Conservation (phyloP, 306 rosid genomes). For the Malus orientalis region DNA sequence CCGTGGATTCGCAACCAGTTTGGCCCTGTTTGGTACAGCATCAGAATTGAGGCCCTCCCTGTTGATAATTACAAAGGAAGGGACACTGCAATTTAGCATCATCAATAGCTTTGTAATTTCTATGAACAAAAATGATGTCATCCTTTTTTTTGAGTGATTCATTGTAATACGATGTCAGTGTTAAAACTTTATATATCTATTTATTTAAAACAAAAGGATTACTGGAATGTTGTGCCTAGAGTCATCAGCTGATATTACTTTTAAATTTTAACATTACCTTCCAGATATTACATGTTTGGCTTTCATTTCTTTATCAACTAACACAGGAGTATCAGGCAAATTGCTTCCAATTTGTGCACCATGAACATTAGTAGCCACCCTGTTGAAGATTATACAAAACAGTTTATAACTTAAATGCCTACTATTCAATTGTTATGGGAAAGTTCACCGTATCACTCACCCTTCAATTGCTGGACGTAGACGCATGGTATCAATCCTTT, state of each 20-base stretch:
- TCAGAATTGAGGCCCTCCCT: constrained; percentile 40
- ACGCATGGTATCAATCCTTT: constrained; percentile 23
- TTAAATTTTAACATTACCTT: constrained; percentile 25
- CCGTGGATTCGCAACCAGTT: constrained; percentile 21
- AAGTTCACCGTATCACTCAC: constrained; percentile 35
- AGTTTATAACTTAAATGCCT: constrained; percentile 16
- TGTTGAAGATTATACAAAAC: constrained; percentile 23
- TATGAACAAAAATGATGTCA: background rate
- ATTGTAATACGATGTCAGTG: background rate
- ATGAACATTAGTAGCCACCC: constrained; percentile 33
- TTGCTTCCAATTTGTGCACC: constrained; percentile 32
- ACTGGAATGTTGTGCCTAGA: constrained; percentile 20
- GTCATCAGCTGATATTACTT: constrained; percentile 10
- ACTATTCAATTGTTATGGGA: constrained; percentile 8
- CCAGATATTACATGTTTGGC: constrained; percentile 15
- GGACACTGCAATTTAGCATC: constrained; percentile 6
- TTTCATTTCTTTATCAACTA: constrained; percentile 31
- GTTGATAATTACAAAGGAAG: constrained; percentile 30
- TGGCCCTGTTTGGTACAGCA: constrained; percentile 25
- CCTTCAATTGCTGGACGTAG: constrained; percentile 24
- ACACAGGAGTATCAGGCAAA: constrained; percentile 19
- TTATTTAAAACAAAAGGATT: background rate
- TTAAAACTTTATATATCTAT: background rate
- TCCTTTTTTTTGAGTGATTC: background rate
- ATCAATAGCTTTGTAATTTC: background rate